Conservation (phyloP, 768 basidiomycete genomes). For the Mycena latifolia region DNA sequence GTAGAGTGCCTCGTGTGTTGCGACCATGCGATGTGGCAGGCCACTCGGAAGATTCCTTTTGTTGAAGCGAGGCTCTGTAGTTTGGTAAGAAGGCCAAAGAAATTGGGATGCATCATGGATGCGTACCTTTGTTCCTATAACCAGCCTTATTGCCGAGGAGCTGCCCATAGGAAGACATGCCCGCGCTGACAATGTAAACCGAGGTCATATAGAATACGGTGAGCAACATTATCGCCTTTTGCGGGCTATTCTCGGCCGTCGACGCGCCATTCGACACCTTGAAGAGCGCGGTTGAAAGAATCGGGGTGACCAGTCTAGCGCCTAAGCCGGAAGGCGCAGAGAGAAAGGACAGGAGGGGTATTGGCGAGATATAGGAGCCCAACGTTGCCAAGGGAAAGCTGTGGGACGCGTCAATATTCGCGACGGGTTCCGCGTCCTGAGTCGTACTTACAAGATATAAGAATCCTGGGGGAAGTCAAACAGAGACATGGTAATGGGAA, state of each 20-base stretch:
- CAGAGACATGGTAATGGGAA: background rate
- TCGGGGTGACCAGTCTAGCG: background rate
- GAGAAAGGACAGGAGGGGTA: background rate
- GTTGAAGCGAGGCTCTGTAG: conserved; percentile 15
- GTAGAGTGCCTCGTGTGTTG: conserved; percentile 27
- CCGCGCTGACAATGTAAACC: conserved; percentile 12
- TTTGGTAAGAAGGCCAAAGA: background rate
- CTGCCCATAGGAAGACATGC: conserved; percentile 10
- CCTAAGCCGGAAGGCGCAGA: background rate
- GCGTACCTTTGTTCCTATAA: conserved; percentile 21
- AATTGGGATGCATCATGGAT: background rate
- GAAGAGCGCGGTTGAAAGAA: background rate
- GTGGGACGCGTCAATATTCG: background rate
- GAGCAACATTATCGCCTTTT: background rate
- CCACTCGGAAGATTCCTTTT: conserved; percentile 13
- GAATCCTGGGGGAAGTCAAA: conserved; percentile 13
- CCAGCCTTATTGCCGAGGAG: no score
- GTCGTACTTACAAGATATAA: conserved; percentile 3
- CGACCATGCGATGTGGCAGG: conserved; percentile 20
- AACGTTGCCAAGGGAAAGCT: conserved; percentile 2
- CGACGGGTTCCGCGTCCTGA: no score
- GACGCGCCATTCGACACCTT: background rate
- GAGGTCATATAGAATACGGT: background rate
- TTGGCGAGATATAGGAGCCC: background rate
- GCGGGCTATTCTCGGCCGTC: background rate